Conservation (phyloP, 2,329 filamentous ascomycete genomes). For the Paracoccidioides brasiliensis region DNA sequence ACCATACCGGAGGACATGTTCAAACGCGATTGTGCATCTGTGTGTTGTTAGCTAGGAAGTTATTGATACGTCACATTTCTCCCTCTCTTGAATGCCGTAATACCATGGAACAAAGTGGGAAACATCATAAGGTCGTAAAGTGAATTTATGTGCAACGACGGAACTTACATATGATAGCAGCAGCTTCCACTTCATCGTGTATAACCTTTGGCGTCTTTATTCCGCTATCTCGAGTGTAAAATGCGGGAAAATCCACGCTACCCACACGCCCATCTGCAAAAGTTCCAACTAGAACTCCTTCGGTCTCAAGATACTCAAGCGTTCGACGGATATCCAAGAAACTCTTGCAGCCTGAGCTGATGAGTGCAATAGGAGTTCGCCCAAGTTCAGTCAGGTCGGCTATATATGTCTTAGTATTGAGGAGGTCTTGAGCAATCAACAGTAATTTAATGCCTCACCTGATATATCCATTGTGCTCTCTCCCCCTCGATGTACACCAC, state of each 20-base stretch:
- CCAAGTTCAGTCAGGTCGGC: conserved; percentile 91
- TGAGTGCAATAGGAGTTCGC: conserved; percentile 72
- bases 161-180: conserved; percentile 61
- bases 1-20: conserved; percentile 65
- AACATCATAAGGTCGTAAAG: neutral
- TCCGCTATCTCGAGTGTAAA: conserved; percentile 83
- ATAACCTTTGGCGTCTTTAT: conserved; percentile 65
- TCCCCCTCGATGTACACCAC: conserved; percentile 83
- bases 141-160: conserved; percentile 2
- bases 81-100: too few relatives aligned
- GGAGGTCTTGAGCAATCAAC: neutral
- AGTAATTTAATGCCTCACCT: conserved; percentile 17
- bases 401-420: conserved; percentile 10
- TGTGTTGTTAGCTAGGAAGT: neutral
- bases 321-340: conserved; percentile 88
- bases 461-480: conserved; percentile 85
- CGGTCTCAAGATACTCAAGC: conserved; percentile 63
- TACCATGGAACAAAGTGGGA: neutral
- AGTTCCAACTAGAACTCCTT: conserved; percentile 67
- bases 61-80: neutral
- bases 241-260: conserved; percentile 74
- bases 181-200: conserved; percentile 64
- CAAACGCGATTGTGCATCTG: conserved; percentile 59
- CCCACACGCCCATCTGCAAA: conserved; percentile 70
- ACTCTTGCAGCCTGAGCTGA: conserved; percentile 87